A percentile compares a stretch with the other conserved stretches of the same genome.
Evolutionary conservation across 495 filamentous ascomycete species (phyloP).

Genomic region (Neurospora sp.): DNA sequence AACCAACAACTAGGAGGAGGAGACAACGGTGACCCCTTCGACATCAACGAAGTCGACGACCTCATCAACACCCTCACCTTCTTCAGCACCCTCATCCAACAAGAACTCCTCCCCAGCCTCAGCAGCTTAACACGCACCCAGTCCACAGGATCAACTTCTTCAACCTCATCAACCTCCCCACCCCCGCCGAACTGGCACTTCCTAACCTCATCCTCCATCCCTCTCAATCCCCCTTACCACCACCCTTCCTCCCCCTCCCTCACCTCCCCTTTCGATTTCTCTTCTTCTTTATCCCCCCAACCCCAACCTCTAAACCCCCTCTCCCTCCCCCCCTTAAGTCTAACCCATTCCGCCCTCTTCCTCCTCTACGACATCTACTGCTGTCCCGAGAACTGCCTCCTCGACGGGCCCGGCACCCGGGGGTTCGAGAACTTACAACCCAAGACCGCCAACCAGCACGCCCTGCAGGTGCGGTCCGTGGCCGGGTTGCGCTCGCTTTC

Average conservation of each 20-base stretch:
- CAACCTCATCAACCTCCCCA: neutral
- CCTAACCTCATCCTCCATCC: neutral
- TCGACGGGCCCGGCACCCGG: slow-evolving; percentile 6
- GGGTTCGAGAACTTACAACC: neutral
- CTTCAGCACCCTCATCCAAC: slow-evolving; percentile 8
- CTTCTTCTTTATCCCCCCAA: neutral
- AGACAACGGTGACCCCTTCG: slow-evolving; percentile 1
- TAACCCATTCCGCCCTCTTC: slow-evolving; percentile 11
- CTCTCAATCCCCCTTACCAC: neutral
- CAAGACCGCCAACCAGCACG: slow-evolving; percentile 3
- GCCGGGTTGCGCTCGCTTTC: slow-evolving; percentile 5
- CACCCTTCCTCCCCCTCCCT: neutral
- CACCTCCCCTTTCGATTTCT: neutral
- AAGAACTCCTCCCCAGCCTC: neutral
- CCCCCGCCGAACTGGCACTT: neutral
- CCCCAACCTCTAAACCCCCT: neutral
- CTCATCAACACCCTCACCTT: slow-evolving; percentile 7
- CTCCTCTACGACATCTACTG: slow-evolving; percentile 15
- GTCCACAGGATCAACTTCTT: neutral
- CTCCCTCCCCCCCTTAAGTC: slow-evolving; percentile 6
- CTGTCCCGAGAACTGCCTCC: slow-evolving; percentile 16
- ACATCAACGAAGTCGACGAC: slow-evolving; percentile 1
- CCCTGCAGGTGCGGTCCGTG: slow-evolving; percentile 9
- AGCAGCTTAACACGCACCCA: neutral
- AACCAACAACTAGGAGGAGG: neutral